These are phyloP conservation scores for Lichtheimia ramosa DNA, from an alignment of 371 early-diverging fungal genomes.

Conservation along the genomic window DNA sequence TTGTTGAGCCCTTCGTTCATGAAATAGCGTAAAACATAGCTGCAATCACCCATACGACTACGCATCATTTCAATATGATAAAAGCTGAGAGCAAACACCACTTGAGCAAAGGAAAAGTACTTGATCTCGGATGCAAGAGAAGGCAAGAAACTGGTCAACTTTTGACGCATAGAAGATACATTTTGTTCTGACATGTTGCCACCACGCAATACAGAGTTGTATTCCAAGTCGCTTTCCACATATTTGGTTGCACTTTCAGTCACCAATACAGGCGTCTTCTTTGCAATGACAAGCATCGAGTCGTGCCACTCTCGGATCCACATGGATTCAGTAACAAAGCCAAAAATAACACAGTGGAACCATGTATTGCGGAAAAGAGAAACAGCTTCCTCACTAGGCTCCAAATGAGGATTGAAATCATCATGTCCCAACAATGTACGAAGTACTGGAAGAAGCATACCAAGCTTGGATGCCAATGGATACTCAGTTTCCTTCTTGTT, in stretches of 20 bases:
- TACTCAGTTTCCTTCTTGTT: conserved; percentile 53
- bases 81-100: conserved; percentile 81
- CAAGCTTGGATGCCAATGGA: conserved; percentile 61
- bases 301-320: conserved; percentile 82
- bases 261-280: conserved; percentile 84
- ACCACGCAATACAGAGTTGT: conserved; percentile 80
- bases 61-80: conserved; percentile 86
- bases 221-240: conserved; percentile 87
- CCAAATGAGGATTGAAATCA: conserved; percentile 63
- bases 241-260: conserved; percentile 74
- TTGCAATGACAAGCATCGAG: conserved; percentile 71
- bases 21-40: conserved; percentile 78
- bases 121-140: conserved; percentile 60
- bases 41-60: conserved; percentile 67
- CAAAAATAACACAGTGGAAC: conserved; percentile 84
- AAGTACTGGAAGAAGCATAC: conserved; percentile 68
- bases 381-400: conserved; percentile 64
- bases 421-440: conserved; percentile 59
- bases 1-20: conserved; percentile 80
- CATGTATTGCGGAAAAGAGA: conserved; percentile 85
- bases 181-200: conserved; percentile 65
- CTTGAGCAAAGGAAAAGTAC: conserved; percentile 69
- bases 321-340: conserved; percentile 71
- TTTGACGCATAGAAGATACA: conserved; percentile 34
- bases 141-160: conserved; percentile 33